Evolutionary conservation across 164 flowering plant species (phyloP), one percentile per base, ranked within the genome.

Genomic region (Saururus chinensis): DNA sequence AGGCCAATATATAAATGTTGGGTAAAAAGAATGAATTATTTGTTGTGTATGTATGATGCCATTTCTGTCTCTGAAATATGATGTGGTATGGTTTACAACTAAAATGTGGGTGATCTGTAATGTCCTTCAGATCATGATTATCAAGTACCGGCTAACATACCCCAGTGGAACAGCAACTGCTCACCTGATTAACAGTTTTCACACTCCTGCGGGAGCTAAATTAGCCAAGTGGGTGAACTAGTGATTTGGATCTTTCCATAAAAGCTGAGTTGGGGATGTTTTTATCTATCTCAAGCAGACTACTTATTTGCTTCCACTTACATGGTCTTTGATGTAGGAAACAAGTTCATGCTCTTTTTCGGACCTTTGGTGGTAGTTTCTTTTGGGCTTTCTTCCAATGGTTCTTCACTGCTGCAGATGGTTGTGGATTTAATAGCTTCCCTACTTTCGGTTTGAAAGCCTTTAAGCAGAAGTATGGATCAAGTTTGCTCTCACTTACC

Each of bases 151-250:
- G 62, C 70, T 85, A 66, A 79, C 74, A 7, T 85, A 80, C 60
- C 90, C 90, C 23, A 81, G 90, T 69, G 87, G 87, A 3, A 81
- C 84, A 23, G 87, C 87, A 6, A 83, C 87, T 61, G 89, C 89
- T 48, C 71, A 73, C 59, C 81, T 84, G 20, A 82, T 84, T 73
- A 84, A 84, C 75, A 76, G 87, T 56, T 82, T 84, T 66, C 89
- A 82, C 65, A 79, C 85, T 22, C 84, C 89, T 54, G 62, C 70
- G 53, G 87, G 87, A 59, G 82, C 81, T 51, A 78, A 79, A 37
- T 59, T 79, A 58, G 89, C 81, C 24, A 81, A 80, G 90, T 81
- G 70, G 66, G 42, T 16, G 11, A 11, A 1, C 21, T 40, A 16
- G 1, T 13, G 9, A 22, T 8, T 19, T 53, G 9, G 0, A n/a